Conservation (phyloP, 2,329 filamentous ascomycete genomes). For the Beauveria brongniartii region DNA sequence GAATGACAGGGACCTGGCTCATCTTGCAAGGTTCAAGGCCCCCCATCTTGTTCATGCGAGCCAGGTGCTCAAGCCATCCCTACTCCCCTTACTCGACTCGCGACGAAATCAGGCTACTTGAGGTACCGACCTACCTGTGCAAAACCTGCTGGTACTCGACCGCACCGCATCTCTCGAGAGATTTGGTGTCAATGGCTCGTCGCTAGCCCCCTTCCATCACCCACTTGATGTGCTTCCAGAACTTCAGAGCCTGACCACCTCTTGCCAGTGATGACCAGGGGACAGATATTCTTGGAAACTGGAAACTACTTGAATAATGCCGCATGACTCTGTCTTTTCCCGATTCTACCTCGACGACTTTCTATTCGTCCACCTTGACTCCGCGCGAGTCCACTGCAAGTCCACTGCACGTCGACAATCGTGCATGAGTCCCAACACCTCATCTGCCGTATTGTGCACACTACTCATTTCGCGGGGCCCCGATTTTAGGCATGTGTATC, state of each 20-base stretch:
- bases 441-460: conserved; percentile 6
- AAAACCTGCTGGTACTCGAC: not conserved
- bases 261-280: not conserved
- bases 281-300: not conserved
- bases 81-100: conserved; percentile 1
- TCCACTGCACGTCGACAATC: conserved; percentile 7
- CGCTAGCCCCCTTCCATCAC: not conserved
- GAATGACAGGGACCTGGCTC: not conserved
- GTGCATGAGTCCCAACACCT: not conserved
- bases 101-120: not conserved
- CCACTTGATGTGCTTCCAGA: not conserved
- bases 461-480: conserved; percentile 7
- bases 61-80: conserved; percentile 3
- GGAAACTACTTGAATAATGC: conserved; percentile 8
- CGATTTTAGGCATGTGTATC: conserved; percentile 1
- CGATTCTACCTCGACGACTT: not conserved
- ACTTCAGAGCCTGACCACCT: not conserved
- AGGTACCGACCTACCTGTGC: not conserved
- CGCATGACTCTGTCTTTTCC: not conserved
- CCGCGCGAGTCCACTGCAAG: conserved; percentile 3
- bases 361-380: not conserved
- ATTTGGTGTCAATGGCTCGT: not conserved
- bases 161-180: not conserved
- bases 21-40: conserved; percentile 1
- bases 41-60: conserved; percentile 9